Evolutionary conservation across 345 rosid genomes (phyloP).

Genomic region (Aquilaria malaccensis): DNA sequence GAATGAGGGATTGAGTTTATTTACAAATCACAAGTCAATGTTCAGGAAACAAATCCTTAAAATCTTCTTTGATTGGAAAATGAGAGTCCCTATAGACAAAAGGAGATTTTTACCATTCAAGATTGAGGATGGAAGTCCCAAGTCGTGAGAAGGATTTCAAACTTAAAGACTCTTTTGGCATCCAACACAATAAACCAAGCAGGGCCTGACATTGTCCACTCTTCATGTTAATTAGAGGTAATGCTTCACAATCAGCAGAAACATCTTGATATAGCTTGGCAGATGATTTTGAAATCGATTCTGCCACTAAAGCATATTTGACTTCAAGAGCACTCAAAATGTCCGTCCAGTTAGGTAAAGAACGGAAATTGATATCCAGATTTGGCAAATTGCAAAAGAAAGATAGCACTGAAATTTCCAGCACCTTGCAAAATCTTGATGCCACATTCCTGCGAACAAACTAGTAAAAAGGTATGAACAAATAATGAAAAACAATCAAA

Average conservation of each 20-base stretch:
- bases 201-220: constrained; percentile 48
- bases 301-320: constrained; percentile 8
- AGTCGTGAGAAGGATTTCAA: constrained; percentile 46
- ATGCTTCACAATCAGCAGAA: constrained; percentile 21
- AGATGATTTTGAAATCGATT: constrained; percentile 20
- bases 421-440: constrained; percentile 41
- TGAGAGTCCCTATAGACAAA: neutral
- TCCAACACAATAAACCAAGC: constrained; percentile 54
- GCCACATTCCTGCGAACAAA: constrained; percentile 86
- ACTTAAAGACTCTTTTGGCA: constrained; percentile 68
- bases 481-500: constrained; percentile 4
- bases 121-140: constrained; percentile 49
- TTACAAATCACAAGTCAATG: too few relatives aligned
- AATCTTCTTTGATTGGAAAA: too few relatives aligned
- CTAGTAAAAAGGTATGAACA: constrained; percentile 40
- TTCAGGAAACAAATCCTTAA: too few relatives aligned
- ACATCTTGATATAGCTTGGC: constrained; percentile 21
- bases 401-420: constrained; percentile 36
- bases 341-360: constrained; percentile 56
- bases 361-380: constrained; percentile 29
- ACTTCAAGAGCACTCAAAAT: constrained; percentile 36
- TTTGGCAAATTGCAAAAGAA: constrained; percentile 26
- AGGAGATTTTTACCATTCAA: constrained; percentile 55
- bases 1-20: too few relatives aligned
- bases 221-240: constrained; percentile 22